Base-by-base conservation (phyloP, 352 stramenopile genomes). In the Pythium rishiriense region DNA sequence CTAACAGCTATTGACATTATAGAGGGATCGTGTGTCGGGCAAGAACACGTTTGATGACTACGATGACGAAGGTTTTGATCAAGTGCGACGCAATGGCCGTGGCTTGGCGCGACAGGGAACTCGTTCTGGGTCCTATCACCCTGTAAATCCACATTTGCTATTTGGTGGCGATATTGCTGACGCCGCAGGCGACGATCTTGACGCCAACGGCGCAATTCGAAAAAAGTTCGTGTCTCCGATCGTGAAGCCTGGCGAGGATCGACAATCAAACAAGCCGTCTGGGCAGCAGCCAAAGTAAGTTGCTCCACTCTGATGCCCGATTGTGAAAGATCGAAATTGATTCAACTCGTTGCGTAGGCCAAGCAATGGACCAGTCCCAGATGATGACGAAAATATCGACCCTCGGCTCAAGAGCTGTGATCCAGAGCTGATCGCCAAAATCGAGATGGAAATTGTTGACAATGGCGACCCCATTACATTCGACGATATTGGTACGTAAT, bases 381-480 rank as follows among this genome's bases (percentile, higher is more conserved):
- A 72, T 26, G 73, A 86, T 3, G 79, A 87, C 22, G 81, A 98
- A 26, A 85, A 98, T 28, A 82, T 99, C 41, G 96, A 98, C 45
- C 94, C 97, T 76, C 81, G 94, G 46, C 77, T 99, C 5, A 90
- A 93, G 62, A 97, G 91, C 31, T 96, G 96, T 21, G 96, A 99
- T 41, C 97, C 96, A 24, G 91, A 98, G 51, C 74, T 99, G 12
- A 91, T 99, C 41, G 83, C 98, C 52, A 98, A 97, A 62, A 99
- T 99, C 63, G 88, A 98, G 57, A 94, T 98, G 80, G 97, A 99
- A 75, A 99, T 99, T 63, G 87, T 99, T 11, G 90, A 99, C 65
- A 83, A 77, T 31, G 92, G 94, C 48, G 87, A 98, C 43, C 80
- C 86, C 1, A 77, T 99, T 29, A 96, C 91, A 14, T 99, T 99